Base-by-base conservation (phyloP, 2,329 filamentous ascomycete genomes). In the Trichophyton verrucosum region DNA sequence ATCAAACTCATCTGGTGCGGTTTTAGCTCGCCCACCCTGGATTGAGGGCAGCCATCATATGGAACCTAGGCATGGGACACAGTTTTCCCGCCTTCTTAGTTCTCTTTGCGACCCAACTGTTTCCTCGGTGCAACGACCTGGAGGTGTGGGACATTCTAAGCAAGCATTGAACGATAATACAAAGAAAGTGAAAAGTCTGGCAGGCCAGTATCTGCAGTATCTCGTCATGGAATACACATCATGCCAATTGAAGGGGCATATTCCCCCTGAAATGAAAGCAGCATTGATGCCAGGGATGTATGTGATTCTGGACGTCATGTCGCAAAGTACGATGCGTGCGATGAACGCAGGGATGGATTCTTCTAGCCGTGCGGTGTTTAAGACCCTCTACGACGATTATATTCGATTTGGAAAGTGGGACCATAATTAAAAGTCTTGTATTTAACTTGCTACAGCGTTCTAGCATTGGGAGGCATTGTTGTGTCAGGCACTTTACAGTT, bases 91-190 rank as follows among this genome's bases (percentile, higher is more conserved):
- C 8, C 72, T 86, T 7, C 75, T 86, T 22, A 79, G 79, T n/a
- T 79, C 81, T 0, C 77, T 86, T 58, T 84, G 81, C 72, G 82
- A 83, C 59, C 84, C 84, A 0, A 82, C 83, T 0, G 78, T 82
- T 53, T 82, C 81, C 0, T 78, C 81, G 1, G 79, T 83, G 3
- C 73, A 78, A 13, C 69, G 70, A 15, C 69, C 70, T 5, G 66
- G 66, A 6, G 70, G 71, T 27, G 62, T 66, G 3, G 68, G 69
- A 2, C 65, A 68, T 17, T 74, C 76, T 6, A 73, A 73, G 53
- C 74, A 77, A 66, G 74, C 74, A 0, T 77, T 86, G 27, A 80
- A 80, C 27, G 83, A 86, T 64, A 79, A 82, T 61, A 80, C 81
- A 11, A 82, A 82, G 66, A 81, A 80, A 61, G 81, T 82, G 6